Base-by-base conservation (phyloP, 495 filamentous ascomycete genomes). In the Glarea lozoyensis region DNA sequence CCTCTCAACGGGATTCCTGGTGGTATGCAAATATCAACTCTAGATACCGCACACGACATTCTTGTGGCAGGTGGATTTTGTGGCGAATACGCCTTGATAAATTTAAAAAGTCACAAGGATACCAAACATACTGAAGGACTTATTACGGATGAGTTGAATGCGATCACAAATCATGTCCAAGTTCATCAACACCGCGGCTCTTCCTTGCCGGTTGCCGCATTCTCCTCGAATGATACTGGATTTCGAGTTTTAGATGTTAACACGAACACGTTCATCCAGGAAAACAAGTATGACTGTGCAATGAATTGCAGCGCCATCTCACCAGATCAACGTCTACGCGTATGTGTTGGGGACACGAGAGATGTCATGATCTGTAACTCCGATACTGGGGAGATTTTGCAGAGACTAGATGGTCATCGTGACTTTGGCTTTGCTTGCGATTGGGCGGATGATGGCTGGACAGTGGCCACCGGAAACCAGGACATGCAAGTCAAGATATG, bases 381-480 rank as follows among this genome's bases (percentile, higher is more conserved):
- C 15, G 72, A 73, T 27, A 64, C 55, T 13, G 44, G 63, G 4
- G 64, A 75, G 46, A 50, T 70, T 17, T 46, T 73, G 3, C 59
- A 68, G 34, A 65, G 64, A 1, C 70, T 95, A 2, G 60, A 63
- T 3, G 80, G 80, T 3, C 90, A 96, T 55, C 71, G 67, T 17
- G 88, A 95, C 58, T 89, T 72, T 51, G 87, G 82, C 36, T 96
- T 96, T 48, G 86, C 89, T 2, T 90, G 84, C 52, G 88, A 82
- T 50, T 97, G 90, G 90, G 80, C 87, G 4, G 82, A 85, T 16
- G 85, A 95, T 60, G 88, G 89, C 43, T 79, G 79, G 58, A 85
- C 84, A 36, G 78, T 95, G 42, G 90, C 90, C 10, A 94, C 90
- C 3, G 87, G 83, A 36, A 90, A 88, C 48, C 89, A 97, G 59